Evolutionary conservation across 345 rosid genomes (phyloP).

Genomic region (Pelargonium nanum): DNA sequence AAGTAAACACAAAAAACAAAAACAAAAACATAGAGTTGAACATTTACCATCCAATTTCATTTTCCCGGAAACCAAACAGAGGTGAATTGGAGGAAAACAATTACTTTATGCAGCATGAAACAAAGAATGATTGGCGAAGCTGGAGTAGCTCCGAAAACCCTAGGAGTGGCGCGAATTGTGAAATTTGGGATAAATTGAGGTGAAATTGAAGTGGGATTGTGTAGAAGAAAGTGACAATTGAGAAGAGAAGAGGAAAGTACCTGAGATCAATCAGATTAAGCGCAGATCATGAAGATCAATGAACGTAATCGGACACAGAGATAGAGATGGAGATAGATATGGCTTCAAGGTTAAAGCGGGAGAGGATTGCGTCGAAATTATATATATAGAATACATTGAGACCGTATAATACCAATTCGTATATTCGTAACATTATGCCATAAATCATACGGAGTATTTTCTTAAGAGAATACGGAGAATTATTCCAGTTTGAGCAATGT

Average conservation of each 20-base stretch:
- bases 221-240: constrained; percentile 15
- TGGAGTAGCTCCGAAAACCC: constrained; percentile 19
- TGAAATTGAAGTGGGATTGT: neutral
- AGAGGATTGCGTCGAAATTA: neutral
- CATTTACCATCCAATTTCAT: too few species aligned
- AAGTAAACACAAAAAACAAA: too few species aligned
- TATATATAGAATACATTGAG: too few species aligned
- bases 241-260: neutral
- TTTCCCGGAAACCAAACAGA: neutral
- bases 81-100: neutral
- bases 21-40: too few species aligned
- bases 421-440: too few species aligned
- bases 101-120: neutral
- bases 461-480: too few species aligned
- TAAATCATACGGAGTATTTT: too few species aligned
- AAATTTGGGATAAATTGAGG: constrained; percentile 11
- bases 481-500: too few species aligned
- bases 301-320: too few species aligned
- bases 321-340: neutral
- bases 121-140: neutral
- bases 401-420: too few species aligned
- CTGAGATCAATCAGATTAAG: neutral
- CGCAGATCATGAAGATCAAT: neutral
- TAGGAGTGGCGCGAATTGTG: constrained; percentile 2
- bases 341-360: neutral